phyloP scores from a whole-genome alignment of 2,329 filamentous ascomycete species.

The Colletotrichum musicola region DNA sequence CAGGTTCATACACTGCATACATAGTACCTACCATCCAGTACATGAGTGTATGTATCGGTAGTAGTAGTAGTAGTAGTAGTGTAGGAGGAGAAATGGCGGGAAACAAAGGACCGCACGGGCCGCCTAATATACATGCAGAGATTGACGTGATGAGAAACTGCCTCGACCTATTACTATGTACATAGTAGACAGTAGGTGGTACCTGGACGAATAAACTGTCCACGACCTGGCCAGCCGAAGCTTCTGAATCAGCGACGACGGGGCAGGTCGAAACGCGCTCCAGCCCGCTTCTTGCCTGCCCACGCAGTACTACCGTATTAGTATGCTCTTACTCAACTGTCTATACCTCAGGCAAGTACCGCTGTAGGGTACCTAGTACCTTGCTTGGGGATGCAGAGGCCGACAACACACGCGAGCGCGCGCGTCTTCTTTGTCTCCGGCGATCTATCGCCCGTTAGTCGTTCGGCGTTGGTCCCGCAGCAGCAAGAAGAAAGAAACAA shows the following conservation, averaged over 20 bases:
- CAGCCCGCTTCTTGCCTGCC: not conserved
- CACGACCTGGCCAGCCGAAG: not conserved
- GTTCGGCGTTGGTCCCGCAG: conserved; percentile 3
- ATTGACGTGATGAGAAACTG: not conserved
- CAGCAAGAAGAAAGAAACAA: not conserved
- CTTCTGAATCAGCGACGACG: not conserved
- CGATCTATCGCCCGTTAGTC: conserved; percentile 1
- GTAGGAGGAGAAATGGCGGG: not conserved
- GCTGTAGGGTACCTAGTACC: too few relatives aligned
- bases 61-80: not conserved
- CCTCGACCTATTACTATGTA: too few relatives aligned
- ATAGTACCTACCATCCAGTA: not conserved
- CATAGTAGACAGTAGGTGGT: too few relatives aligned
- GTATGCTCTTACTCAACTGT: too few relatives aligned
- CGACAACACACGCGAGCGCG: not conserved
- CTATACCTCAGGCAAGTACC: too few relatives aligned
- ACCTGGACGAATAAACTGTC: too few relatives aligned
- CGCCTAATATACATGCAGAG: not conserved
- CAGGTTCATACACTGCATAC: not conserved
- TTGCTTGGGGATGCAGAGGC: not conserved
- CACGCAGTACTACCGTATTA: not conserved
- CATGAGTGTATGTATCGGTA: not conserved
- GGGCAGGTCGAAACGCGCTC: not conserved
- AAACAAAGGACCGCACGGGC: not conserved
- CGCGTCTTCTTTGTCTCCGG: not conserved